Conservation (phyloP, 192 early-diverging fungal species). For the Gamsiella multidivaricata region DNA sequence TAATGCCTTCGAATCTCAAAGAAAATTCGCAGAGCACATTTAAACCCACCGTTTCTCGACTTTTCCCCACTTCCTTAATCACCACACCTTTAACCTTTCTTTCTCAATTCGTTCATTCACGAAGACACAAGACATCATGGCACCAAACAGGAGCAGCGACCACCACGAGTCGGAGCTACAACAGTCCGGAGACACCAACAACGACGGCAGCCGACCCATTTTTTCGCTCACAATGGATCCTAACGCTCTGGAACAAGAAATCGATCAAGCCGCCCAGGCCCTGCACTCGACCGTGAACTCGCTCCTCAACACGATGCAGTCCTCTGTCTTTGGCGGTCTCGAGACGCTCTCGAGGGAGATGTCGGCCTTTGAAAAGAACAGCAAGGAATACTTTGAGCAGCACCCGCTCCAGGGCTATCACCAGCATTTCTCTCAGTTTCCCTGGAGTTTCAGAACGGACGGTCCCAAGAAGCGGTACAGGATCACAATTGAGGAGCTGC, state of each 20-base stretch:
- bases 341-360: conserved; percentile 37
- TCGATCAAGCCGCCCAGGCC: conserved; percentile 42
- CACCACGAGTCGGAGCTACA: neutral
- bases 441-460: conserved; percentile 31
- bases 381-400: conserved; percentile 18
- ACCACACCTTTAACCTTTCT: too few relatives aligned
- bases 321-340: conserved; percentile 50
- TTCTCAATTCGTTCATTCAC: conserved; percentile 5
- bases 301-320: conserved; percentile 42
- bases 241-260: conserved; percentile 31
- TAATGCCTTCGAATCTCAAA: neutral
- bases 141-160: neutral
- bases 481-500: conserved; percentile 48
- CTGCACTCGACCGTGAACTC: conserved; percentile 39
- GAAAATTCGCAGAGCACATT: neutral
- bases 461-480: conserved; percentile 48
- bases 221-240: conserved; percentile 46
- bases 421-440: conserved; percentile 9
- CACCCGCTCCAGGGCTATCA: conserved; percentile 8
- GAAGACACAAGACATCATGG: neutral
- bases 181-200: neutral
- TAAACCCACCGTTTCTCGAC: neutral
- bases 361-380: conserved; percentile 29
- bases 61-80: too few relatives aligned
- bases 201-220: conserved; percentile 13